Evolutionary conservation across 306 rosid species (phyloP).

Genomic region (Glycine tomentella): DNA sequence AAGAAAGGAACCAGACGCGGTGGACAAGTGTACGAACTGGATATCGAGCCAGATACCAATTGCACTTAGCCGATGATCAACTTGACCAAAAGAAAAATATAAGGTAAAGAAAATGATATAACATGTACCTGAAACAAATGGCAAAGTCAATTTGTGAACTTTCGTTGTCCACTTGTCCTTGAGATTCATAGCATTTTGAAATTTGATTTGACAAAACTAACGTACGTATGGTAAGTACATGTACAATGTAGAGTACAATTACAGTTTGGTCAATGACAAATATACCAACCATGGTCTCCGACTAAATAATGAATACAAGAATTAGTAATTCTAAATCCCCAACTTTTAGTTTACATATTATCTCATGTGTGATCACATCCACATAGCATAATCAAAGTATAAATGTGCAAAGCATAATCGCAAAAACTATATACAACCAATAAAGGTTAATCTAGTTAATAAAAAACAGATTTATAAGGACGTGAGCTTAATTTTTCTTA

Average conservation of each 20-base stretch:
- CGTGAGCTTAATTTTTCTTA: too few species aligned
- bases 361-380: not conserved
- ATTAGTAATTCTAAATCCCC: too few species aligned
- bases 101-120: slow-evolving; percentile 14
- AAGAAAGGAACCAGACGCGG: not conserved
- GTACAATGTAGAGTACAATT: slow-evolving; percentile 58
- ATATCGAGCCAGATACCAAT: too few species aligned
- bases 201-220: slow-evolving; percentile 47
- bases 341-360: not conserved
- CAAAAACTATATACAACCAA: too few species aligned
- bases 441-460: too few species aligned
- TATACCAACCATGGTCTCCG: slow-evolving; percentile 35
- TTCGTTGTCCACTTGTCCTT: slow-evolving; percentile 30
- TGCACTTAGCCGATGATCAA: too few species aligned
- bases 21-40: not conserved
- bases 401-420: too few species aligned
- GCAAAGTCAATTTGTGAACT: slow-evolving; percentile 43
- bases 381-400: not conserved
- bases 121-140: slow-evolving; percentile 10
- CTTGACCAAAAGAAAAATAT: not conserved
- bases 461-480: too few species aligned
- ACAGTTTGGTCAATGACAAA: slow-evolving; percentile 46
- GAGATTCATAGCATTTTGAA: slow-evolving; percentile 20
- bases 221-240: slow-evolving; percentile 42
- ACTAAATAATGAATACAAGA: slow-evolving; percentile 9